These are phyloP conservation scores for Nigrospora osmanthi DNA, from an alignment of 2,329 filamentous ascomycete genomes.

Conservation along the genomic window DNA sequence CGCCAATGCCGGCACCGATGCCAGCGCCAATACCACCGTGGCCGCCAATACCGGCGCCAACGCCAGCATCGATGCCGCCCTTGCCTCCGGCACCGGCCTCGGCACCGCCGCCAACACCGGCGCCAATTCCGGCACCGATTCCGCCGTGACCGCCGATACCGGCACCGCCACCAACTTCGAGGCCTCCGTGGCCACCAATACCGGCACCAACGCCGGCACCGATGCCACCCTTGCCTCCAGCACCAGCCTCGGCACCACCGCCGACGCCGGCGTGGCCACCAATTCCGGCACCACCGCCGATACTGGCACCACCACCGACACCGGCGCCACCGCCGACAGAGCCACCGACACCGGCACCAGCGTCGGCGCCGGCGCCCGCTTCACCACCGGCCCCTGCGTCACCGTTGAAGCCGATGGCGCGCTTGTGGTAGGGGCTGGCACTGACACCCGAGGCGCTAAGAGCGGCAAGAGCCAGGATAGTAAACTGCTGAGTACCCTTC, in stretches of 20 bases:
- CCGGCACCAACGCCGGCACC: not conserved
- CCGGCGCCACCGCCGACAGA: not conserved
- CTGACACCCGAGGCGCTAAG: not conserved
- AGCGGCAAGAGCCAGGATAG: not conserved
- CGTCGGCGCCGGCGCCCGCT: not conserved
- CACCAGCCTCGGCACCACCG: not conserved
- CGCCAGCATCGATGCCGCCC: not conserved
- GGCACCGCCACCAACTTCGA: not conserved
- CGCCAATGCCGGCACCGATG: not conserved
- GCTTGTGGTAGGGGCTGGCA: not conserved
- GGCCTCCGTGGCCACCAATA: not conserved
- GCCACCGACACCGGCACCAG: not conserved
- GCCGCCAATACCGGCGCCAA: not conserved
- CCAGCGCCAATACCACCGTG: not conserved
- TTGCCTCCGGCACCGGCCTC: not conserved
- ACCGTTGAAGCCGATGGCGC: not conserved
- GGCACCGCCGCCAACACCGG: not conserved
- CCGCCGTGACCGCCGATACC: not conserved
- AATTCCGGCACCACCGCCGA: not conserved
- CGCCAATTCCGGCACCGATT: not conserved
- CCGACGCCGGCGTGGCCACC: not conserved
- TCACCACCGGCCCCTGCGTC: not conserved
- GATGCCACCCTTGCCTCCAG: not conserved
- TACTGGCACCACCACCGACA: not conserved
- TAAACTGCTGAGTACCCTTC: not conserved